These are phyloP conservation scores for Pseudocercospora eumusae DNA, from an alignment of 2,329 filamentous ascomycete genomes.

Conservation along the genomic window DNA sequence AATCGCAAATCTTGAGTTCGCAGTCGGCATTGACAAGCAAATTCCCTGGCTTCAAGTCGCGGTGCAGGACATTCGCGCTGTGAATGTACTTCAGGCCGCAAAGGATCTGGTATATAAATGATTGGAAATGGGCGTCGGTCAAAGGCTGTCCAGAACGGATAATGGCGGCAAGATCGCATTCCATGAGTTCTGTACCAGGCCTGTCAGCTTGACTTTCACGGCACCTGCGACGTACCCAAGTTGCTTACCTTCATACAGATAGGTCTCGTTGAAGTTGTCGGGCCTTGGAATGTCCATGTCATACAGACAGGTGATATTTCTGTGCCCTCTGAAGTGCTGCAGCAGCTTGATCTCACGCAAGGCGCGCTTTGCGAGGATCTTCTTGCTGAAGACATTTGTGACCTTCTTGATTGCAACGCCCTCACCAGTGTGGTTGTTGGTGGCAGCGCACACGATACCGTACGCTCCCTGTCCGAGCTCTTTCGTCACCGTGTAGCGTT, in stretches of 20 bases:
- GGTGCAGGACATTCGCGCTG: constrained; percentile 94
- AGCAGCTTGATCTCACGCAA: constrained; percentile 97
- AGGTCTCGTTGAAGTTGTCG: constrained; percentile 98
- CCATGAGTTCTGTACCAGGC: constrained; percentile 81
- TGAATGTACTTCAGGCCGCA: constrained; percentile 99
- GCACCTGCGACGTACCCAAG: neutral
- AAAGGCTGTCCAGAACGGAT: constrained; percentile 95
- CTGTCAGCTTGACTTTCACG: neutral
- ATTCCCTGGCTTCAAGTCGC: constrained; percentile 96
- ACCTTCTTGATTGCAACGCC: constrained; percentile 99
- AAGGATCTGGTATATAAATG: constrained; percentile 99
- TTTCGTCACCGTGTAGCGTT: constrained; percentile 97
- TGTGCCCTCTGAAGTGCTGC: constrained; percentile 80
- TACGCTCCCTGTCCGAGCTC: constrained; percentile 98
- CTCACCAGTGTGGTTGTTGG: constrained; percentile 86
- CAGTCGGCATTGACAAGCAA: constrained; percentile 97
- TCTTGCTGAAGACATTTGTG: constrained; percentile 99
- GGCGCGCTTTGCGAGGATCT: constrained; percentile 97
- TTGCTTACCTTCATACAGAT: constrained; percentile 87
- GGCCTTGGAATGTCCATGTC: constrained; percentile 99
- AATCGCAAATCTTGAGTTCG: constrained; percentile 99
- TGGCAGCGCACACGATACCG: constrained; percentile 95
- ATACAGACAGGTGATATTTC: constrained; percentile 89
- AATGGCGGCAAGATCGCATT: constrained; percentile 96
- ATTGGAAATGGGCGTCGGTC: constrained; percentile 98